phyloP scores from a whole-genome alignment of 2,329 filamentous ascomycete species.

The Aspergillus aculeatus region DNA sequence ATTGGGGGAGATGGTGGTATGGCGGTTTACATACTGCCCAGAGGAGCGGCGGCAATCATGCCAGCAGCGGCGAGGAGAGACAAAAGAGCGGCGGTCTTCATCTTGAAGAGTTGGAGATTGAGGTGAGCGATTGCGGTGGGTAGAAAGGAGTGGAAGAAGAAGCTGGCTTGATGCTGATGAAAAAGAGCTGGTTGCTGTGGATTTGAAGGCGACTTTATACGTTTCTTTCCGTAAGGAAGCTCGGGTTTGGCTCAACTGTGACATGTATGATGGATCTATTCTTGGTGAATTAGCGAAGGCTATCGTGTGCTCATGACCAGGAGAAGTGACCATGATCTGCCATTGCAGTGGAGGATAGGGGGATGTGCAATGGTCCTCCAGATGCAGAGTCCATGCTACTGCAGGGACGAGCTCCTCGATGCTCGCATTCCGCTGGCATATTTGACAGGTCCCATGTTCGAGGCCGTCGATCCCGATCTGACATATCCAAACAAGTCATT shows the following conservation, averaged over 20 bases:
- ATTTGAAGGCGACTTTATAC: neutral
- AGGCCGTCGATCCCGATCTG: neutral
- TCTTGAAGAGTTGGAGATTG: neutral
- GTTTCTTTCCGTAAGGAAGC: neutral
- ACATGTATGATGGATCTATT: neutral
- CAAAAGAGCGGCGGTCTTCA: conserved; percentile 7
- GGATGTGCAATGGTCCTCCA: neutral
- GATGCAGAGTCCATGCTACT: no score
- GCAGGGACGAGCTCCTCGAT: no score
- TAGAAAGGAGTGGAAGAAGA: neutral
- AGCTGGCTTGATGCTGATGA: conserved; percentile 4
- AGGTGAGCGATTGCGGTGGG: neutral
- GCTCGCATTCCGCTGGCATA: neutral
- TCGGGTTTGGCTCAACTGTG: neutral
- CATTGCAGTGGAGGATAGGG: neutral
- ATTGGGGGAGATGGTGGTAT: no score
- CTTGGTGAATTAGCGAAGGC: neutral
- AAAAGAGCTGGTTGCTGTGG: neutral
- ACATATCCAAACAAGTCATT: neutral
- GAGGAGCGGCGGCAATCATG: neutral
- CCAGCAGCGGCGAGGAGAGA: conserved; percentile 7
- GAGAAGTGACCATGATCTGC: neutral
- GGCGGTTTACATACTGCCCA: neutral
- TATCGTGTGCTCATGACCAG: neutral
- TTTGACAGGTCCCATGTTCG: neutral